phyloP scores from a whole-genome alignment of 768 basidiomycete species.

The Lactarius hatsudake region DNA sequence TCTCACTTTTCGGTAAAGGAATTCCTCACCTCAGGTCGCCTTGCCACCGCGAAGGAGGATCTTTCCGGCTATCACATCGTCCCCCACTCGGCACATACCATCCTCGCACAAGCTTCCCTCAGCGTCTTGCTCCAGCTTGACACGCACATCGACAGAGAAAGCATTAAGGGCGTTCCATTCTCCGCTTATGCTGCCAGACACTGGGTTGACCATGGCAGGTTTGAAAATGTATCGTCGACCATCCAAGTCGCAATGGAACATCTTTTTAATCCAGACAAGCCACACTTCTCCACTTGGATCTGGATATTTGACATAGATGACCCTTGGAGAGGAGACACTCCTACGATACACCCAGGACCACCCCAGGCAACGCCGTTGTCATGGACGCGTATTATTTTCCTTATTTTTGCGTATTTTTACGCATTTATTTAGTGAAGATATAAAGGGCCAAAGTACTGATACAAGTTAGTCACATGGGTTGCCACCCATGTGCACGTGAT shows the following conservation, averaged over 20 bases:
- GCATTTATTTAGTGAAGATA: too few relatives aligned
- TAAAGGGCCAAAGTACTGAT: too few relatives aligned
- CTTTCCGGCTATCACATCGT: constrained; percentile 6
- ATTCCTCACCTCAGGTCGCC: constrained; percentile 5
- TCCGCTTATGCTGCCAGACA: background rate
- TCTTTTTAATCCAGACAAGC: constrained; percentile 1
- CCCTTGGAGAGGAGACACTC: background rate
- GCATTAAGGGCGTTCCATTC: background rate
- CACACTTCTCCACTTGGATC: background rate
- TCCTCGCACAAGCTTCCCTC: background rate
- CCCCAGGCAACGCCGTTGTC: background rate
- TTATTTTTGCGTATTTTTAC: too few relatives aligned
- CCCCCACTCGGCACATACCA: background rate
- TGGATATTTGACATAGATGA: constrained; percentile 3
- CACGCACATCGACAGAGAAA: background rate
- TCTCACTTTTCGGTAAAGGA: constrained; percentile 16
- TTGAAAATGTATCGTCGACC: background rate
- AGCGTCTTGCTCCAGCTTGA: background rate
- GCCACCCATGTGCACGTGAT: too few relatives aligned
- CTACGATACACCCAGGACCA: background rate
- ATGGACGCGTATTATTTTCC: too few relatives aligned
- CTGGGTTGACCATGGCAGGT: constrained; percentile 1
- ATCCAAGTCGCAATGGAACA: background rate
- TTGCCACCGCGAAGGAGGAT: background rate
- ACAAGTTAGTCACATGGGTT: too few relatives aligned